Evolutionary conservation across 192 early-diverging fungal species (phyloP).

Genomic region (Kickxella alabastrina): DNA sequence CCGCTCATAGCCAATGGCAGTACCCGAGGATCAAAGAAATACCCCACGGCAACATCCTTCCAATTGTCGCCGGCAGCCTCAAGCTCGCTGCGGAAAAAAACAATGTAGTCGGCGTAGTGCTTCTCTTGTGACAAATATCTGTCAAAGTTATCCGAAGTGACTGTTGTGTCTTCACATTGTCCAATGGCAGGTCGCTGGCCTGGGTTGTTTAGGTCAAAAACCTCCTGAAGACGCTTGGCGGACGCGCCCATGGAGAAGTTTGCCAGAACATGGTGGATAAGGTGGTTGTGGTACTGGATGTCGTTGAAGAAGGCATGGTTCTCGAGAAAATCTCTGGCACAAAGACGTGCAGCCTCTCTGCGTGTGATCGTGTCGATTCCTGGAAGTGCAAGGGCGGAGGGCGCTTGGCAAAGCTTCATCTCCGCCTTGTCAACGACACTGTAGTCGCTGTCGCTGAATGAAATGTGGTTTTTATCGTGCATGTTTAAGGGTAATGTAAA

Average conservation of each 20-base stretch:
- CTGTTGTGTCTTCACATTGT: conserved; percentile 1
- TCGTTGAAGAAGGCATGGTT: conserved; percentile 58
- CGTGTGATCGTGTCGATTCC: conserved; percentile 47
- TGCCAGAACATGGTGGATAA: conserved; percentile 56
- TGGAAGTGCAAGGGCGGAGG: conserved; percentile 27
- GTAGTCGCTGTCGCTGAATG: conserved; percentile 17
- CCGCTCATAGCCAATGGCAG: conserved; percentile 51
- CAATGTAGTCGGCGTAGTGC: conserved; percentile 48
- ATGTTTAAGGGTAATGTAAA: too few species aligned
- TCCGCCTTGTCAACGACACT: conserved; percentile 22
- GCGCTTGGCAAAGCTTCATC: conserved; percentile 26
- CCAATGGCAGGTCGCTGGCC: conserved; percentile 33
- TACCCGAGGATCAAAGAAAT: conserved; percentile 46
- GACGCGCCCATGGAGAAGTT: conserved; percentile 54
- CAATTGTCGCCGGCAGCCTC: conserved; percentile 32
- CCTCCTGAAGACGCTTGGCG: conserved; percentile 47
- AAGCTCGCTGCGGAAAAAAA: conserved; percentile 53
- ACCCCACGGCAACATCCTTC: conserved; percentile 38
- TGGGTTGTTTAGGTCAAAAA: conserved; percentile 44
- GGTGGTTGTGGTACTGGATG: conserved; percentile 57
- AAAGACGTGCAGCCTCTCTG: conserved; percentile 41
- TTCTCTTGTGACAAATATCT: conserved; percentile 33
- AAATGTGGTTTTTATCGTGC: too few species aligned
- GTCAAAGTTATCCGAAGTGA: conserved; percentile 42
- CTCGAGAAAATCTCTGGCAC: conserved; percentile 50